Conservation (phyloP, 2,329 filamentous ascomycete genomes). For the Aspergillus texensis region DNA sequence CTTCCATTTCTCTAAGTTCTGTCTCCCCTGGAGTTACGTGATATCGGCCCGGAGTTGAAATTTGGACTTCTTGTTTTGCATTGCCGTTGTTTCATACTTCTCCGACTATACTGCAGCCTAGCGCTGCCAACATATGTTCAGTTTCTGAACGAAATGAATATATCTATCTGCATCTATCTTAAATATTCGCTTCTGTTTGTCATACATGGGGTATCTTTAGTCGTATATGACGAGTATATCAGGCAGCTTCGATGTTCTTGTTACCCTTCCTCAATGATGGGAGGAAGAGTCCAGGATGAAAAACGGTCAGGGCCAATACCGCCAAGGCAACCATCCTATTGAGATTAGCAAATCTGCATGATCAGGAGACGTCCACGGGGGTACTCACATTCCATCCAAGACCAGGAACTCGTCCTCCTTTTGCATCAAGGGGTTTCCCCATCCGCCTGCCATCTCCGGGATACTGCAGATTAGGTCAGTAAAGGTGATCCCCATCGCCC, state of each 20-base stretch:
- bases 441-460: conserved; percentile 55
- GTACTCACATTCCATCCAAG: conserved; percentile 51
- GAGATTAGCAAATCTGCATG: conserved; percentile 11
- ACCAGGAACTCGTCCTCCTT: conserved; percentile 52
- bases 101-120: background rate
- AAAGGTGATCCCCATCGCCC: background rate
- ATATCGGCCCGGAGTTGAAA: conserved; percentile 4
- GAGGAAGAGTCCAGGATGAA: conserved; percentile 52
- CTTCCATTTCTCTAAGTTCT: background rate
- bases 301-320: conserved; percentile 42
- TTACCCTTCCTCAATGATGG: conserved; percentile 32
- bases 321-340: conserved; percentile 50
- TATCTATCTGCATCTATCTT: background rate
- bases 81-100: background rate
- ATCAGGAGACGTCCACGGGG: background rate
- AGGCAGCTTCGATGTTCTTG: conserved; percentile 22
- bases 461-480: conserved; percentile 35
- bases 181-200: background rate
- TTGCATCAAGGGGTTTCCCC: conserved; percentile 51
- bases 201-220: background rate
- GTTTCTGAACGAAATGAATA: background rate
- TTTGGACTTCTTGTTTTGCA: conserved; percentile 2
- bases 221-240: conserved; percentile 1
- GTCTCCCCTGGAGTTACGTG: conserved; percentile 3
- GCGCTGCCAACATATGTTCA: background rate